Evolutionary conservation across 495 filamentous ascomycete genomes (phyloP).

Genomic region (Penicillium ochrochloron): DNA sequence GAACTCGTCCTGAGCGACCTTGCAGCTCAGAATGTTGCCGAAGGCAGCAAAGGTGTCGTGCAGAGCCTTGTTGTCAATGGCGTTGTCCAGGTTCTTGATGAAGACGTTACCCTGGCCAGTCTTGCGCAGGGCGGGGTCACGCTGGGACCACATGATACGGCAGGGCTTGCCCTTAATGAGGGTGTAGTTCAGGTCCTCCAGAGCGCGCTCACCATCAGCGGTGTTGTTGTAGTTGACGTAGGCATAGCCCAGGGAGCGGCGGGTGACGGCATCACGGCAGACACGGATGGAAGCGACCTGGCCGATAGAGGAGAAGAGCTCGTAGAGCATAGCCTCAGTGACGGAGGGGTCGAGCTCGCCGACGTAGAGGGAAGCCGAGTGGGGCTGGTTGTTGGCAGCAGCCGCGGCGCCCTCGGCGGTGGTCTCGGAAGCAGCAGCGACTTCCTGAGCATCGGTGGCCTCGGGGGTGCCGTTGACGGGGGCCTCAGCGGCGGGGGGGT

Average conservation of each 20-base stretch:
- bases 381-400: conserved; percentile 77
- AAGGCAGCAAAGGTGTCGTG: conserved; percentile 99
- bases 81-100: conserved; percentile 99
- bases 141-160: conserved; percentile 99
- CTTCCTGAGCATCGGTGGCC: conserved; percentile 38
- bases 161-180: conserved; percentile 98
- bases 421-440: conserved; percentile 39
- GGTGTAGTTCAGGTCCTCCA: conserved; percentile 99
- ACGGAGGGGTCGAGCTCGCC: conserved; percentile 97
- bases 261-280: conserved; percentile 98
- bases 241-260: conserved; percentile 97
- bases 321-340: conserved; percentile 99
- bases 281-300: conserved; percentile 99
- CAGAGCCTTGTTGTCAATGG: conserved; percentile 99
- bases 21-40: conserved; percentile 98
- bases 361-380: conserved; percentile 97
- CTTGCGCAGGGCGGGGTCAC: conserved; percentile 98
- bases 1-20: conserved; percentile 97
- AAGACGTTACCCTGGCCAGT: conserved; percentile 99
- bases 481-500: conserved; percentile 46
- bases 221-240: conserved; percentile 99
- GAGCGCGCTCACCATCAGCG: conserved; percentile 91
- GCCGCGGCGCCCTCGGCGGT: conserved; percentile 46
- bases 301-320: conserved; percentile 99
- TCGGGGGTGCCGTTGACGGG: conserved; percentile 49